These are phyloP conservation scores for Malbranchea zuffiana DNA, from an alignment of 2,329 filamentous ascomycete species.

Conservation along the genomic window DNA sequence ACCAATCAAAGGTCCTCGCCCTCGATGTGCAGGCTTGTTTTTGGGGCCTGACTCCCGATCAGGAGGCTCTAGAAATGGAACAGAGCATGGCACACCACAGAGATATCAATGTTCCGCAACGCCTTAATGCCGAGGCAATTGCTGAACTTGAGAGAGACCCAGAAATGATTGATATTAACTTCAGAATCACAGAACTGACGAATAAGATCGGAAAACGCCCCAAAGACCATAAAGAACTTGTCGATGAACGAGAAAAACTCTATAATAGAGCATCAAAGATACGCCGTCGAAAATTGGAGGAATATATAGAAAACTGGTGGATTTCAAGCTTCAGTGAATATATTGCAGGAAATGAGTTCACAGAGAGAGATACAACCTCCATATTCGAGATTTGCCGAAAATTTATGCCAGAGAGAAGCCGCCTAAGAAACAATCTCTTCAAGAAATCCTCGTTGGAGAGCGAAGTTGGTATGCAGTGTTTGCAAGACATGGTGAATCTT, in stretches of 20 bases:
- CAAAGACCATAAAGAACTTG: no score
- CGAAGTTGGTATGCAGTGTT: no score
- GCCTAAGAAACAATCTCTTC: no score
- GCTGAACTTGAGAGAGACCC: not conserved
- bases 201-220: not conserved
- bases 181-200: slow-evolving; percentile 4
- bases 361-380: no score
- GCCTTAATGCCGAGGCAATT: slow-evolving; percentile 4
- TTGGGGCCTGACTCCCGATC: slow-evolving; percentile 7
- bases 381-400: no score
- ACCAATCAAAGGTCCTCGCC: slow-evolving; percentile 7
- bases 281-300: slow-evolving; percentile 1
- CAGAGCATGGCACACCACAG: slow-evolving; percentile 10
- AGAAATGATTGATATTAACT: slow-evolving; percentile 9
- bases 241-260: no score
- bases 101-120: slow-evolving; percentile 8
- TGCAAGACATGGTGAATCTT: no score
- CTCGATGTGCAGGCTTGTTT: slow-evolving; percentile 9
- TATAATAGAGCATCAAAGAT: not conserved
- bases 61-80: slow-evolving; percentile 8
- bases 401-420: no score
- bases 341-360: no score
- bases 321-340: no score
- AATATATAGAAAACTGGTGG: not conserved
- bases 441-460: no score